These are phyloP conservation scores for Nannizziopsis barbatae DNA, from an alignment of 2,329 filamentous ascomycete species.

Conservation along the genomic window DNA sequence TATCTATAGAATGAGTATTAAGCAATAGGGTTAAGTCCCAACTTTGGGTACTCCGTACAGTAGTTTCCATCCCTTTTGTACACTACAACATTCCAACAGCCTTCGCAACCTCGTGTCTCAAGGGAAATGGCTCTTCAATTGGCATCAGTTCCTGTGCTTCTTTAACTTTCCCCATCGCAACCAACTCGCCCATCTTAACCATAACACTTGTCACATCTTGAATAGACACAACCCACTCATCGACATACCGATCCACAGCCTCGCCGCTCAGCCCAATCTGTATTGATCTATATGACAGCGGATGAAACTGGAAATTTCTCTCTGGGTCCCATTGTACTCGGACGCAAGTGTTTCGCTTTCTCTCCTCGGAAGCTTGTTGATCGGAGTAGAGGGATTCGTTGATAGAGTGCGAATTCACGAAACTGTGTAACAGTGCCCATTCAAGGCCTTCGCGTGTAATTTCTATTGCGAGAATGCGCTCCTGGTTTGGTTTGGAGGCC, in stretches of 20 bases:
- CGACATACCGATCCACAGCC: conserved; percentile 39
- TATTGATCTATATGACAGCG: conserved; percentile 44
- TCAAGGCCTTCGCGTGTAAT: conserved; percentile 44
- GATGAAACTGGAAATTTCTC: conserved; percentile 37
- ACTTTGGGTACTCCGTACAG: too few relatives aligned
- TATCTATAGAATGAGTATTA: too few relatives aligned
- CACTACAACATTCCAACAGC: conserved; percentile 10
- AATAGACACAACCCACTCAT: conserved; percentile 44
- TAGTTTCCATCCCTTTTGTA: too few relatives aligned
- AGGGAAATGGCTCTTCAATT: conserved; percentile 11
- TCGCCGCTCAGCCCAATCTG: conserved; percentile 49
- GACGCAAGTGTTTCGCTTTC: conserved; percentile 27
- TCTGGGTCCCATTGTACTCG: conserved; percentile 58
- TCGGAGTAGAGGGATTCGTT: conserved; percentile 13
- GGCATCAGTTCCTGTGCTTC: conserved; percentile 17
- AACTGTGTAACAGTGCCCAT: conserved; percentile 33
- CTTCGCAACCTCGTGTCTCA: conserved; percentile 12
- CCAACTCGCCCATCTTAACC: conserved; percentile 36
- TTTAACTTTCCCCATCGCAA: conserved; percentile 35
- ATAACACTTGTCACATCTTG: conserved; percentile 49
- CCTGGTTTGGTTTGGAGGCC: conserved; percentile 45
- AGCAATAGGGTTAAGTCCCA: too few relatives aligned
- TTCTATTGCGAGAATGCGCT: conserved; percentile 46
- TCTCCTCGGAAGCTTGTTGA: conserved; percentile 19
- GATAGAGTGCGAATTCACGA: conserved; percentile 20